Evolutionary conservation across 2,329 filamentous ascomycete genomes (phyloP), one percentile per base, ranked within the genome.

Genomic region (Fusarium sp.): DNA sequence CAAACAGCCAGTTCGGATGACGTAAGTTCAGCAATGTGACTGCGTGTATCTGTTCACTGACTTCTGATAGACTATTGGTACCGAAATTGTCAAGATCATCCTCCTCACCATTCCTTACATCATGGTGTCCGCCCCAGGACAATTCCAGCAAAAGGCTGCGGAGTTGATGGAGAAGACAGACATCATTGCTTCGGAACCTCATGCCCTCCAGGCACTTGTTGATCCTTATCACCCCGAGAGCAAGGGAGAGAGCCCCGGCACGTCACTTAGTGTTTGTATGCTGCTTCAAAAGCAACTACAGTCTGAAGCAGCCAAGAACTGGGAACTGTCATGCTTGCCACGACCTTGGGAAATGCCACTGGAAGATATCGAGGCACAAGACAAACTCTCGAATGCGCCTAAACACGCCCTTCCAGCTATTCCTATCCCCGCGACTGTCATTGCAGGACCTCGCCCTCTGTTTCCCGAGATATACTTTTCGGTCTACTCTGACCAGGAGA

Each of bases 41-140:
- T 18, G 18, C 27, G 48, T 32, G 37, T 42, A 48, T 37, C 13
- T 23, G 17, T 30, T 23, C 55, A 37, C 64, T 75, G 56, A 76
- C 61, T 50, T 54, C 32, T 46, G 57, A 23, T 38, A 90, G 88
- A 91, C 88, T 1, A 88, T 91, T 69, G 89, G 89, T 52, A 91
- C 97, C 44, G 96, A 98, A 83, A 88, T 99, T 37, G 94, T 98
- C 80, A 98, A 98, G 83, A 95, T 98, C 75, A 98, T 99, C 72
- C 89, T 98, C 46, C 89, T 98, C 52, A 97, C 95, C 0, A 92
- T 99, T 64, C 95, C 96, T 1, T 99, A 98, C 80, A 86, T 94
- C 59, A 91, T 97, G 87, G 89, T 91, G 13, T 90, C 93, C 5
- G 89, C 91, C 0, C 91, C 92, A 6, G 85, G 87, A 6, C 89